Conservation (phyloP, 2,329 filamentous ascomycete species). For the Ophiocordyceps australis region DNA sequence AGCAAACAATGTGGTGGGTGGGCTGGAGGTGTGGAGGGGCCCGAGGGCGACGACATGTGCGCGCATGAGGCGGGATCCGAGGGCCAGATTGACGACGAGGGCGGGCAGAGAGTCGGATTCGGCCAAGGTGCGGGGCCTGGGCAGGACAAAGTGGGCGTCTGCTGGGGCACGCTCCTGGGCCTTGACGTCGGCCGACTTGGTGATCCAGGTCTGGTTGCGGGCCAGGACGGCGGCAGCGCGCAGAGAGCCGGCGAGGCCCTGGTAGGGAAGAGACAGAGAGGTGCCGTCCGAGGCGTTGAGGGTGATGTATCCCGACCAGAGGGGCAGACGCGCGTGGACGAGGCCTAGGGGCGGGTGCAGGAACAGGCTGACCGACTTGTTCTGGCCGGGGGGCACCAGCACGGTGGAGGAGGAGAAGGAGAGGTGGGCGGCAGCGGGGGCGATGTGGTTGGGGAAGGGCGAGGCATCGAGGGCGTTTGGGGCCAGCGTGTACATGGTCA, state of each 20-base stretch:
- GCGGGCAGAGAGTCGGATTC: constrained; percentile 13
- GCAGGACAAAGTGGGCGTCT: constrained; percentile 5
- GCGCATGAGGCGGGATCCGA: constrained; percentile 5
- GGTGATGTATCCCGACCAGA: constrained; percentile 3
- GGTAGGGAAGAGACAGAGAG: constrained; percentile 14
- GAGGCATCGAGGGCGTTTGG: constrained; percentile 13
- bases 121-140: neutral
- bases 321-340: constrained; percentile 1
- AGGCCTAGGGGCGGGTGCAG: constrained; percentile 1
- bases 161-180: constrained; percentile 3
- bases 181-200: constrained; percentile 8
- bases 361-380: neutral
- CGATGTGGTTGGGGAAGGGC: constrained; percentile 20
- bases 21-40: no score
- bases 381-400: no score
- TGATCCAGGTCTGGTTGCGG: constrained; percentile 11
- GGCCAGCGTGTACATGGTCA: constrained; percentile 28
- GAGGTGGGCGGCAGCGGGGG: constrained; percentile 15
- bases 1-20: no score
- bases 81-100: constrained; percentile 6
- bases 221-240: constrained; percentile 17
- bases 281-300: constrained; percentile 8
- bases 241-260: constrained; percentile 11
- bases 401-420: neutral
- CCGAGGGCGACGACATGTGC: neutral